Evolutionary conservation across 345 rosid genomes (phyloP).

Genomic region (Dovyalis caffra): DNA sequence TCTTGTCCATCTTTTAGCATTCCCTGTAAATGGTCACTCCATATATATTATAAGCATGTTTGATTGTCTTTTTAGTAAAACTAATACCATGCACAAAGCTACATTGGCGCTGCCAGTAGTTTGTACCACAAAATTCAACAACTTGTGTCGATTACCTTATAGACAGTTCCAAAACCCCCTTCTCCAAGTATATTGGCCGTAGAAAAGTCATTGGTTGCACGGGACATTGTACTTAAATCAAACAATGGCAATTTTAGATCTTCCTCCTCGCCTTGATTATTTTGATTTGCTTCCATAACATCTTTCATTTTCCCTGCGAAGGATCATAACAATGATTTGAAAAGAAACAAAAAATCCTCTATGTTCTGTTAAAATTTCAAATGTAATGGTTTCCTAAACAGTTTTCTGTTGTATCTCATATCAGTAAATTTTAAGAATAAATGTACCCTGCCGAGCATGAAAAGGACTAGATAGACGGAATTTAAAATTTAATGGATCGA

Average conservation of each 20-base stretch:
- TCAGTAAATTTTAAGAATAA: background rate
- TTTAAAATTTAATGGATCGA: background rate
- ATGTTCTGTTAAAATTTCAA: background rate
- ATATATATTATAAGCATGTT: background rate
- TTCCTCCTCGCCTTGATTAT: background rate
- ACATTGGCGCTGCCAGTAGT: background rate
- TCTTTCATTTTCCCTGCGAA: background rate
- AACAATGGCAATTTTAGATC: background rate
- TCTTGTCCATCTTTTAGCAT: conserved; percentile 1
- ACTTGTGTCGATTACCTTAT: background rate
- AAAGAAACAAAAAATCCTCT: background rate
- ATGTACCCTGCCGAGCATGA: background rate
- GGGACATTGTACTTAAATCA: background rate
- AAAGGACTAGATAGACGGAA: background rate
- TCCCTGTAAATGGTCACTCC: conserved; percentile 3
- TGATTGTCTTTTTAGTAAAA: background rate
- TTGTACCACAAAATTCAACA: background rate
- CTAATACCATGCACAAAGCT: background rate
- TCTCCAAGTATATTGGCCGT: background rate
- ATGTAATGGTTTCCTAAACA: background rate
- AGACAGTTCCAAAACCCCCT: background rate
- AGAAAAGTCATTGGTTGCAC: conserved; percentile 5
- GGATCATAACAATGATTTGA: background rate
- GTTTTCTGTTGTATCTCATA: background rate
- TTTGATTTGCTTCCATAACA: background rate